Base-by-base conservation (phyloP, 306 rosid genomes). In the Sesbania bispinosa region DNA sequence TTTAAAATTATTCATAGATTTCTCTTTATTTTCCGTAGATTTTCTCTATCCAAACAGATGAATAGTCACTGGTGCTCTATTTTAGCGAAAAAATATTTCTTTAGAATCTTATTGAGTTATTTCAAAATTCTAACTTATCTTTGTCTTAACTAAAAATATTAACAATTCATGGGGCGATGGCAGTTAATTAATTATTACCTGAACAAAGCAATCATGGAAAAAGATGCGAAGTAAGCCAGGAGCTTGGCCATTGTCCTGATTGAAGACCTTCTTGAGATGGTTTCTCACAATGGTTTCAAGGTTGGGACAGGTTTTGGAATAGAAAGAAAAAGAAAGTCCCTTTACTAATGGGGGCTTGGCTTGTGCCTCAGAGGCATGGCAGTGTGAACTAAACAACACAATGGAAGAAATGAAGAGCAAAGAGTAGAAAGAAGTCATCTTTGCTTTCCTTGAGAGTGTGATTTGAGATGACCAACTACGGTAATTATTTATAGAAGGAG, bases 171-270 rank as follows among this genome's bases (percentile, higher is more conserved):
- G 29, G 20, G 51, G 9, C 15, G 18, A 15, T 45, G 14, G 21
- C 41, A 35, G 2, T 35, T 9, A 18, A 19, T 48, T 19, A 15
- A n/a, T 4, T 3, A 4, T 53, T 39, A 82, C 93, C 81, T 86
- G 91, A 67, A 88, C 95, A 51, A 88, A 88, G 84, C 95, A 88
- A 64, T 87, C 92, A 27, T 87, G 92, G 69, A 87, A 87, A 62
- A 84, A 88, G 24, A 87, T 79, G 14, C 92, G 81, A 16, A 32
- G 84, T 54, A 87, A 69, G 73, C 89, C 88, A 4, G 92, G 83
- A 7, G 92, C 87, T 76, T 85, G 89, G 54, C 79, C 83, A 46
- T 63, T 69, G 54, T 78, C 80, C 0, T 77, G 2, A 4, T 75
- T 47, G 77, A 87, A 80, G 27, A 77, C 65, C 19, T 77, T 75